These are phyloP conservation scores for Candida sithepensis DNA, from an alignment of 805 yeast species.

Conservation along the genomic window DNA sequence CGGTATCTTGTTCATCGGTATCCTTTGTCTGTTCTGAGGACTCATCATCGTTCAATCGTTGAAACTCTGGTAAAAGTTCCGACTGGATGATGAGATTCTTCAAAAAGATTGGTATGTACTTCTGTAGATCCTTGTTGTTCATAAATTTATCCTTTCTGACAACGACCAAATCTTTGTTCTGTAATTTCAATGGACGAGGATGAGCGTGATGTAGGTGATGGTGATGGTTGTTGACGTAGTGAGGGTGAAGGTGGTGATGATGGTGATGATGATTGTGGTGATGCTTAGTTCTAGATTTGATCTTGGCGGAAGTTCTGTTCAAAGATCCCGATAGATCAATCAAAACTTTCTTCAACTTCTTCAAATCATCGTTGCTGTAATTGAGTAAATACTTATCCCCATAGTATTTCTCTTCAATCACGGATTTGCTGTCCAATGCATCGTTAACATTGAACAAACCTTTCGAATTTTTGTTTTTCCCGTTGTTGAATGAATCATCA, in stretches of 20 bases:
- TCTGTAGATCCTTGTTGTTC: conserved; percentile 29
- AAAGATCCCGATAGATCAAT: conserved; percentile 20
- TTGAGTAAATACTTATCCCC: conserved; percentile 21
- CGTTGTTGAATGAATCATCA: conserved; percentile 15
- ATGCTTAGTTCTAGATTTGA: background rate
- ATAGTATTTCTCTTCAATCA: conserved; percentile 8
- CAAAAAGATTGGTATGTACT: conserved; percentile 28
- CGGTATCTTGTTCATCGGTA: conserved; percentile 3
- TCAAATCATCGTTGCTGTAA: conserved; percentile 21
- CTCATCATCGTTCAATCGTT: conserved; percentile 2
- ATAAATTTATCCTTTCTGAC: conserved; percentile 16
- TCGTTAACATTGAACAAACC: background rate
- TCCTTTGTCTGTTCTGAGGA: conserved; percentile 4
- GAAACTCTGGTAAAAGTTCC: conserved; percentile 20
- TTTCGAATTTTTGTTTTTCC: background rate
- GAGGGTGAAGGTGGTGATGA: too few species aligned
- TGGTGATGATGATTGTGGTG: background rate
- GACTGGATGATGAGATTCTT: conserved; percentile 25
- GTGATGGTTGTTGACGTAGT: too few species aligned
- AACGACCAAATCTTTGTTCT: background rate
- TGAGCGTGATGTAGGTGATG: conserved; percentile 1
- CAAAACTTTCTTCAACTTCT: conserved; percentile 16
- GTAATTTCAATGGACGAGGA: background rate
- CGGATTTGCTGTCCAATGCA: background rate
- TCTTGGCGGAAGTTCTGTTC: conserved; percentile 2